Base-by-base conservation (phyloP, 768 basidiomycete genomes). In the Macrolepiota fuliginosa region DNA sequence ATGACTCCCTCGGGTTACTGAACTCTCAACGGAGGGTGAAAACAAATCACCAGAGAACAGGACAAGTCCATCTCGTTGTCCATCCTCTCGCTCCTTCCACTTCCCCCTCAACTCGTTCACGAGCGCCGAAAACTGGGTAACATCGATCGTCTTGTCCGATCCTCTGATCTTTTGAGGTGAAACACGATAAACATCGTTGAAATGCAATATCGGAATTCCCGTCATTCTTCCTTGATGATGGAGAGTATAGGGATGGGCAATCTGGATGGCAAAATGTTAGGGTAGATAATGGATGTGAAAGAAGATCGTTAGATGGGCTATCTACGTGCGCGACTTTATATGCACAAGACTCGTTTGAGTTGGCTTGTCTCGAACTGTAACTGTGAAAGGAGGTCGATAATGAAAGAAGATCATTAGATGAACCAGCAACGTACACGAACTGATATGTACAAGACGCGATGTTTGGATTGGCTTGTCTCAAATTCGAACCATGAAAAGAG, bases 11-110 rank as follows among this genome's bases (percentile, higher is more conserved):
- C 94, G 79, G 4, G 94, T 94, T 37, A 96, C 88, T 4, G 90
- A 88, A 64, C 89, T 91, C 74, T 96, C 94, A 1, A 92, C 81
- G 1, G 90, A 92, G 0, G 94, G 94, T 24, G 90, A 88, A 71
- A 96, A 96, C 11, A 93, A 78, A 72, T 96, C 94, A 7, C 94
- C 94, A 37, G 92, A 94, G 73, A 96, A 97, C 3, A 97, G 74
- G 0, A 89, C 79, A 7, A 97, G 76, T 0, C 94, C 94, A 67
- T 93, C 89, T 64, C 78, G 79, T 52, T 77, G 74, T 4, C 83
- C 82, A 63, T 85, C 63, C 24, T 42, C 58, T 40, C 71, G 66
- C 37, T 75, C 66, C 3, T 73, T 65, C 91, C 91, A 93, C 40
- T 72, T 71, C 54, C 77, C 73, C 54, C 91, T 81, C 29, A 92